Evolutionary conservation across 2,329 filamentous ascomycete species (phyloP), one percentile per base, ranked within the genome.

Genomic region (Myriosclerotinia duriaeana): DNA sequence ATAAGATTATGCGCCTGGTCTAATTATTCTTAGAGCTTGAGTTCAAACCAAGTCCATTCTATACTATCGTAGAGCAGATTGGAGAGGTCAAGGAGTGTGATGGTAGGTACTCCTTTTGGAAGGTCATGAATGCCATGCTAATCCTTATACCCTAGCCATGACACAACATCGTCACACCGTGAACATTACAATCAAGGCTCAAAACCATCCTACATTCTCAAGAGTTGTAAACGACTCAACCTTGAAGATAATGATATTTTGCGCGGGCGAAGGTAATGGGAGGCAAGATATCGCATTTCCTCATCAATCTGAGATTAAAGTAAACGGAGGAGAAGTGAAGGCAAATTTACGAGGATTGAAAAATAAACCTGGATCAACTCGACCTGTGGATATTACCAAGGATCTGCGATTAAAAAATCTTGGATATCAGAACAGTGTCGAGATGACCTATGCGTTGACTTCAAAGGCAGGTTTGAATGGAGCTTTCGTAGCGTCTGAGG

Each of bases 341-440:
- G 89, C 90, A n/a, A 99, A 98, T 76, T 84, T 96, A 71, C 90
- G 95, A 72, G 95, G 95, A 5, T 79, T 99, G 69, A 99, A 99
- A 79, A 97, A 97, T 77, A 96, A 95, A 77, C 92, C 94, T 8
- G 95, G 95, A 30, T 96, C 95, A 54, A 99, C 95, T 52, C 88
- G 92, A 74, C 95, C 95, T 9, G 93, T 92, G 56, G 95, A 99
- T 78, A 90, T 99, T 69, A 99, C 95, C 9, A 82, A 85, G 70
- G 84, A 87, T 68, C 81, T 98, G 55, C 87, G 89, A 22, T 85
- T 91, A 40, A 88, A 86, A 70, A 85, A 87, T 14, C 75, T 82
- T 22, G 83, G 83, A 53, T 96, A 94, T 75, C 80, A 80, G 64
- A 98, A 98, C 76, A 87, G 82, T 60, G 80, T 99, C 68, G 86